Evolutionary conservation across 345 rosid species (phyloP), one percentile per base, ranked within the genome.

Genomic region (Pelargonium nanum): DNA sequence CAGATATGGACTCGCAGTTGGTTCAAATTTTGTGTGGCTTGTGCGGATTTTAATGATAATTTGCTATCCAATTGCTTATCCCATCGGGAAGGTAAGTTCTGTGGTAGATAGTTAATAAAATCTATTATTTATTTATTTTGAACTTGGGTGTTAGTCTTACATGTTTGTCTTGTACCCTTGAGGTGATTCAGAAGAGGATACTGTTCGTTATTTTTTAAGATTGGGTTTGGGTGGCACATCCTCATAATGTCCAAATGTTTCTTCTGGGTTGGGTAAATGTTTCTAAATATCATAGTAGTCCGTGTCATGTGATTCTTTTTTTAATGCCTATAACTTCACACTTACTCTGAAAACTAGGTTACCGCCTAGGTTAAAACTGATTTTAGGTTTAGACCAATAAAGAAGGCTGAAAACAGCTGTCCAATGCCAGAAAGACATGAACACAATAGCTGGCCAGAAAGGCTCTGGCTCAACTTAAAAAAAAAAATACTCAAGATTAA

Each of bases 1-100:
- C 0, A 81, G 97, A 78, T 92, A 92, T 74, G 97, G 97, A 45
- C 86, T 92, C 9, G 94, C 99, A 0, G 95, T 89, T 0, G 99
- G 99, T 67, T 86, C 97, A 0, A 89, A 87, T 70, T 84, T 92
- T 55, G 82, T 80, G 1, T 83, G 85, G 89, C 97, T 89, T 65
- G 99, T 89, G 48, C 79, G 84, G 19, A 67, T 92, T 72, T 74
- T 92, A 67, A 87, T 92, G 97, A 68, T 79, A 19, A 69, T 89
- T 51, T 87, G 94, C 75, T 92, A 80, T 60, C 99, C 99, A 32
- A 81, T 89, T 53, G 81, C 99, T 22, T 92, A 73, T 77, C 99
- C 99, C 28, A 79, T 92, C 66, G 99, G 94, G 45, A 92, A 87
- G 95, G 97, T 89, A 75, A 69, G 62, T 30, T 22, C 5, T 19